phyloP scores from a whole-genome alignment of 768 basidiomycete genomes.

The Crucibulum laeve region DNA sequence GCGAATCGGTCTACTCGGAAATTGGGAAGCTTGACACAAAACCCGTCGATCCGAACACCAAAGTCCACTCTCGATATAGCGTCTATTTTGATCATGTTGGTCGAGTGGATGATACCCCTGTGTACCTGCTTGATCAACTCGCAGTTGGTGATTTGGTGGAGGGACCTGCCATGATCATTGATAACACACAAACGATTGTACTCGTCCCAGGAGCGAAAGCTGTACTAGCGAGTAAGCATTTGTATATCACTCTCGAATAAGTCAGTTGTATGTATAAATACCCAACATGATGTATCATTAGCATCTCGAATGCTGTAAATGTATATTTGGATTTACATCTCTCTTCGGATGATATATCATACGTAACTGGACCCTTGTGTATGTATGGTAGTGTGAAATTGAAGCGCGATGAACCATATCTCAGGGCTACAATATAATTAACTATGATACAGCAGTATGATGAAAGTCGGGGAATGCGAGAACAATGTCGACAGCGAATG shows the following conservation, averaged over 20 bases:
- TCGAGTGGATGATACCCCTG: constrained; percentile 73
- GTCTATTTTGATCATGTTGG: constrained; percentile 85
- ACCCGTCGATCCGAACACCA: constrained; percentile 31
- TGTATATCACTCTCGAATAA: constrained; percentile 48
- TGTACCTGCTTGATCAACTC: constrained; percentile 67
- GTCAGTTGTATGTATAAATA: neutral
- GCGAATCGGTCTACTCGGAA: constrained; percentile 76
- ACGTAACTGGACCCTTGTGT: neutral
- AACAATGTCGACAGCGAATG: neutral
- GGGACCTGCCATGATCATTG: constrained; percentile 93
- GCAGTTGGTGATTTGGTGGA: constrained; percentile 65
- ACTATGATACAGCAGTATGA: neutral
- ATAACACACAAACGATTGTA: constrained; percentile 93
- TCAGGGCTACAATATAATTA: neutral
- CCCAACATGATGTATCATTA: no score
- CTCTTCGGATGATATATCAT: no score
- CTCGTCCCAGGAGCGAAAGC: constrained; percentile 71
- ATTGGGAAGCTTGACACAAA: constrained; percentile 46
- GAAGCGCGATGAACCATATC: neutral
- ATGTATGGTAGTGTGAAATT: neutral
- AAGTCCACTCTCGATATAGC: constrained; percentile 51
- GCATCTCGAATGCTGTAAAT: no score
- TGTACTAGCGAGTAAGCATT: constrained; percentile 63
- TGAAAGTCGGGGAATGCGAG: neutral
- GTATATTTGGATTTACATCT: no score